These are phyloP conservation scores for Vanrija sp. DNA, from an alignment of 1,284 basidiomycete species.

Conservation along the genomic window DNA sequence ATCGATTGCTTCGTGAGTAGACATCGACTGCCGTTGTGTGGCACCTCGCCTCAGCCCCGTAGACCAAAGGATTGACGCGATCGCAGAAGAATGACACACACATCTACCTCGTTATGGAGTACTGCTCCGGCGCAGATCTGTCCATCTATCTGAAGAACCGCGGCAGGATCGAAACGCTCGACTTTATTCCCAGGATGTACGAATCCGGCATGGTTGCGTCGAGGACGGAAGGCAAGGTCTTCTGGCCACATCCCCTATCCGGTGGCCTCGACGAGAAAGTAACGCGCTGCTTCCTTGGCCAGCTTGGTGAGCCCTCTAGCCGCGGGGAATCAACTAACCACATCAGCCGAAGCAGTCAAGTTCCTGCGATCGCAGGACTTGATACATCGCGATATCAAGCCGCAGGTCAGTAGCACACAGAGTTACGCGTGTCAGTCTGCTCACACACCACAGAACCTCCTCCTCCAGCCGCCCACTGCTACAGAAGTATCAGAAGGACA, in stretches of 20 bases:
- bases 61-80: not conserved
- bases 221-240: constrained; percentile 54
- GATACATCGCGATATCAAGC: constrained; percentile 97
- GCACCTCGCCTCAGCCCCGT: not conserved
- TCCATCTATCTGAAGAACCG: constrained; percentile 94
- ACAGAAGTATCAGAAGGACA: constrained; percentile 79
- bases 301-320: constrained; percentile 64
- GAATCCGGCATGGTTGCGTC: constrained; percentile 54
- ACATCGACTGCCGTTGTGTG: not conserved
- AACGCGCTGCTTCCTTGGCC: constrained; percentile 86
- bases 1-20: constrained; percentile 74
- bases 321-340: constrained; percentile 9
- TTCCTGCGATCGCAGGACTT: constrained; percentile 85
- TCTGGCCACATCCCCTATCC: constrained; percentile 82
- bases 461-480: constrained; percentile 76
- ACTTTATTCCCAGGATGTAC: constrained; percentile 62
- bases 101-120: constrained; percentile 98
- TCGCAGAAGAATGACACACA: constrained; percentile 79
- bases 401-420: constrained; percentile 59
- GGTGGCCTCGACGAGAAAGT: constrained; percentile 89
- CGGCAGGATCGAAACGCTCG: constrained; percentile 76
- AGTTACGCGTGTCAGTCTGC: not conserved
- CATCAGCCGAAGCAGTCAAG: constrained; percentile 78
- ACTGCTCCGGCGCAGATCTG: constrained; percentile 91
- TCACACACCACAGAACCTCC: constrained; percentile 63